These are phyloP conservation scores for Ustilago vetiveriae DNA, from an alignment of 1,284 basidiomycete genomes.

Conservation along the genomic window DNA sequence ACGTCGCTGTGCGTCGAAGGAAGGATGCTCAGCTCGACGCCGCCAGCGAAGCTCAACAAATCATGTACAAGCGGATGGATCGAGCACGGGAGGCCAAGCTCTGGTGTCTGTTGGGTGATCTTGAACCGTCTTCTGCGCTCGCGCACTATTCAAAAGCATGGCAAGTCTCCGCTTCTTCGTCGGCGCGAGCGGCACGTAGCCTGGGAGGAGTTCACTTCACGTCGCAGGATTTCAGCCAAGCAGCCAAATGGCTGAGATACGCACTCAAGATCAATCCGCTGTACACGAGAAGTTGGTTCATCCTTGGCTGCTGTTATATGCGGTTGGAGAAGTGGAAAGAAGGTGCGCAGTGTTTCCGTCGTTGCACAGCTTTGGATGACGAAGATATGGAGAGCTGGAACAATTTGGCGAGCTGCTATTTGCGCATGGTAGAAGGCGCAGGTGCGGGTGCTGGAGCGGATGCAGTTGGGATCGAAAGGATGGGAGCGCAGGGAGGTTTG, in stretches of 20 bases:
- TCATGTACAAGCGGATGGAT: slow-evolving; percentile 73
- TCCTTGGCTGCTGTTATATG: slow-evolving; percentile 89
- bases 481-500: slow-evolving; percentile 29
- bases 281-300: slow-evolving; percentile 88
- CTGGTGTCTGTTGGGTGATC: slow-evolving; percentile 93
- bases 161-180: slow-evolving; percentile 80
- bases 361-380: slow-evolving; percentile 89
- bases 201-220: slow-evolving; percentile 86
- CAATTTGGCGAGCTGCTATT: slow-evolving; percentile 93
- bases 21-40: slow-evolving; percentile 3
- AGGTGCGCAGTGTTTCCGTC: slow-evolving; percentile 82
- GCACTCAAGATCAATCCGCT: slow-evolving; percentile 91
- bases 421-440: slow-evolving; percentile 68
- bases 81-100: slow-evolving; percentile 84
- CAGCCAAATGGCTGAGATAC: slow-evolving; percentile 74
- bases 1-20: slow-evolving; percentile 34
- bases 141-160: slow-evolving; percentile 86
- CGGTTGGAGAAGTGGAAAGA: slow-evolving; percentile 78
- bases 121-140: slow-evolving; percentile 75
- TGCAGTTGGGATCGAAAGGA: slow-evolving; percentile 32
- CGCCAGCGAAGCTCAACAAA: slow-evolving; percentile 66
- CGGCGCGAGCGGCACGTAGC: slow-evolving; percentile 88
- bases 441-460: slow-evolving; percentile 15
- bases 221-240: slow-evolving; percentile 74
- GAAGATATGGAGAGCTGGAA: slow-evolving; percentile 99